phyloP scores from a whole-genome alignment of 1,284 basidiomycete species.

The Cryptococcus maquisensis region DNA sequence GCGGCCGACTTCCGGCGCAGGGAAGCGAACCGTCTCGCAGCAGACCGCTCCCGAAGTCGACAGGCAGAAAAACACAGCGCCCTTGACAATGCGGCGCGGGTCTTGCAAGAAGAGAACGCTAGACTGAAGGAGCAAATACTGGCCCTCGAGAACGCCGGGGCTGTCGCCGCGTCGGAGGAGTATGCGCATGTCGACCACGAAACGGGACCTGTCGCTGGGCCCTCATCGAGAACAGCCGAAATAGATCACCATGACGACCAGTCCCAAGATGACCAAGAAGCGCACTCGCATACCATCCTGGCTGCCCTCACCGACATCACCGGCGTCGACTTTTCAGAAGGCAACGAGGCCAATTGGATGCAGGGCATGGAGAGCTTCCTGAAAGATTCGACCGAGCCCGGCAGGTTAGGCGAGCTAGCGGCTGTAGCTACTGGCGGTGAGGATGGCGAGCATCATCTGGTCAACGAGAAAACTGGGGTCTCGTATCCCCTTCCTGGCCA shows the following conservation, averaged over 20 bases:
- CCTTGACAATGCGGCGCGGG: constrained; percentile 33
- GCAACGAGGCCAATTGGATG: constrained; percentile 32
- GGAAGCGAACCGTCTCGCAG: constrained; percentile 48
- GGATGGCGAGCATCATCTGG: not conserved
- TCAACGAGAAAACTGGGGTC: not conserved
- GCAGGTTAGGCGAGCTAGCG: constrained; percentile 40
- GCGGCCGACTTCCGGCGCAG: constrained; percentile 34
- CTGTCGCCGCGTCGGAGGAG: not conserved
- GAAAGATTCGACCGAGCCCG: constrained; percentile 32
- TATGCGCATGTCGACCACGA: not conserved
- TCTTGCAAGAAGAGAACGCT: constrained; percentile 39
- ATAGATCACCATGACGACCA: not conserved
- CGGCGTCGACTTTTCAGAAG: constrained; percentile 20
- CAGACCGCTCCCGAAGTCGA: constrained; percentile 41
- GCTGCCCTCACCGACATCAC: constrained; percentile 31
- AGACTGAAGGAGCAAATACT: constrained; percentile 35
- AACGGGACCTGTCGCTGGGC: not conserved
- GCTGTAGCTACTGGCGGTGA: constrained; percentile 33
- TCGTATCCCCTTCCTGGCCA: not conserved
- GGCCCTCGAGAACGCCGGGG: constrained; percentile 21
- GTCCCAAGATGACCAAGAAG: constrained; percentile 19
- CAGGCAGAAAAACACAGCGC: constrained; percentile 35
- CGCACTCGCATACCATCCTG: constrained; percentile 37
- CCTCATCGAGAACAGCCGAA: not conserved
- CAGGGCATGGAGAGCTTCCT: constrained; percentile 36